Conservation (phyloP, 768 basidiomycete species). For the Tylopilus sp. region DNA sequence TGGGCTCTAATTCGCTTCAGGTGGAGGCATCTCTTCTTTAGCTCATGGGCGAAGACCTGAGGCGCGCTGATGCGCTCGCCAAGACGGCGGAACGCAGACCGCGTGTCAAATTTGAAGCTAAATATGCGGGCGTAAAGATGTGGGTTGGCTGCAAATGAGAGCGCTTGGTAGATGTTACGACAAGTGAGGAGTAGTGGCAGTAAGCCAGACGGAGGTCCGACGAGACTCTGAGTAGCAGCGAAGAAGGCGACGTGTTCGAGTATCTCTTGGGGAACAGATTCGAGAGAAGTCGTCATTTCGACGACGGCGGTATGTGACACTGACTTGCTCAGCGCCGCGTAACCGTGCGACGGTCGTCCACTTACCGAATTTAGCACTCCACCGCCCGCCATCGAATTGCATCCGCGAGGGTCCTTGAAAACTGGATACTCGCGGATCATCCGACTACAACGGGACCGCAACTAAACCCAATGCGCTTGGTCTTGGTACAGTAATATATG, state of each 20-base stretch:
- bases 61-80: slow-evolving; percentile 40
- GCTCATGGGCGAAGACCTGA: slow-evolving; percentile 53
- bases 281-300: slow-evolving; percentile 33
- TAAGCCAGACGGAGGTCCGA: slow-evolving; percentile 62
- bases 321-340: not conserved
- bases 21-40: slow-evolving; percentile 55
- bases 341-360: not conserved
- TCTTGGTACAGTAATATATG: not conserved
- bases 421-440: not conserved
- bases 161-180: slow-evolving; percentile 42
- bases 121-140: slow-evolving; percentile 75
- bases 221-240: slow-evolving; percentile 45
- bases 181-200: slow-evolving; percentile 53
- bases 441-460: not conserved
- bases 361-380: slow-evolving; percentile 4
- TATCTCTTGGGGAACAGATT: slow-evolving; percentile 67
- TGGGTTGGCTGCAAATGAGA: slow-evolving; percentile 56
- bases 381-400: not conserved
- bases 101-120: slow-evolving; percentile 59
- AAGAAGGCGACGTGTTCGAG: slow-evolving; percentile 76
- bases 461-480: not conserved
- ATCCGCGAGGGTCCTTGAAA: slow-evolving; percentile 3
- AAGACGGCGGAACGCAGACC: slow-evolving; percentile 47
- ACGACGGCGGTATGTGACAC: not conserved
- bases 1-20: slow-evolving; percentile 55